Evolutionary conservation across 192 early-diverging fungal species (phyloP), one percentile per base, ranked within the genome.

Genomic region (Coemansia sp.): DNA sequence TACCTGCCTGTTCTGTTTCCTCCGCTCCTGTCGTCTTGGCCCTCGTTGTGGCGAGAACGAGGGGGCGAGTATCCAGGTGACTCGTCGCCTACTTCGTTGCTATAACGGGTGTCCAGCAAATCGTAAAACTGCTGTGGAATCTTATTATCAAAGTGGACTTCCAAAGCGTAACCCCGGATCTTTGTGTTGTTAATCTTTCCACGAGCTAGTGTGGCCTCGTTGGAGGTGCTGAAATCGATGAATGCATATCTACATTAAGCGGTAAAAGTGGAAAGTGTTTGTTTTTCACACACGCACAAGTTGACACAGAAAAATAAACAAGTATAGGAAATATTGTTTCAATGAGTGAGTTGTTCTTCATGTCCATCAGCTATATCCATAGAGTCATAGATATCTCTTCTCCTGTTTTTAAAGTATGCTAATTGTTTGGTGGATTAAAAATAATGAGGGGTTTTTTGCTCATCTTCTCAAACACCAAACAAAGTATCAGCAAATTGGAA

Each of bases 61-160:
- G 39, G 39, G n/a, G 39, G 38, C 5, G 57, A 41, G 16, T 59
- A 59, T 12, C 57, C 57, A 9, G 57, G 57, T 1, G 57, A 59
- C 37, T 59, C 57, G 0, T 15, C 18, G 12, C 57, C 39, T 9
- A 15, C 3, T 32, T 54, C 15, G 13, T 59, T 38, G 9, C 26
- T 18, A 16, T 41, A 18, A 9, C 39, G 63, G 10, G 68, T 66
- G 16, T 74, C 58, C 18, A 74, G 52, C 61, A 68, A 57, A 6
- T n/a, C 48, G 63, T 58, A 61, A 44, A 68, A 69, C 32, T 68
- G 61, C 7, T 62, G 65, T 18, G 78, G 78, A 19, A 81, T 72
- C 58, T 69, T 81, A 32, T 69, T 71, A 60, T 81, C 79, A 62
- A 81, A 82, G 37, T 77, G 75, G 9, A 82, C 79, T 16, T 76